Percentiles rank a stretch among this genome's conserved stretches.
phyloP scores from a whole-genome alignment of 2,329 filamentous ascomycete species.

The Aspergillus unguis region DNA sequence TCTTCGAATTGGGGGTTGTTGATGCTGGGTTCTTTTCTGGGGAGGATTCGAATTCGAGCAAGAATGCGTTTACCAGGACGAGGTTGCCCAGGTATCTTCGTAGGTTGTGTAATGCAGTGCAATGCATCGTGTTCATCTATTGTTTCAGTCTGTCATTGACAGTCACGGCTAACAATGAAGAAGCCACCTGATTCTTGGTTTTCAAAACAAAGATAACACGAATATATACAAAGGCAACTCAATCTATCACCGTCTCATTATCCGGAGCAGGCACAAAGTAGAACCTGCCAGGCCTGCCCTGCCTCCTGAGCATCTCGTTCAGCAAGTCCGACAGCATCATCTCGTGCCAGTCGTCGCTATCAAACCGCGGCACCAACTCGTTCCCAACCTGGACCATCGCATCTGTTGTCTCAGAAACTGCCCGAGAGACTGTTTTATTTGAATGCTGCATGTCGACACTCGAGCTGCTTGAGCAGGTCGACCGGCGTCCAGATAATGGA shows the following conservation, averaged over 20 bases:
- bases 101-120: too few species aligned
- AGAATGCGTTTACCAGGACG: not conserved
- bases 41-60: too few species aligned
- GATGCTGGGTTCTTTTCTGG: not conserved
- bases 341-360: not conserved
- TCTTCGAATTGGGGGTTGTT: not conserved
- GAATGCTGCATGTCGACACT: not conserved
- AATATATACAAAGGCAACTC: not conserved
- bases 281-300: not conserved
- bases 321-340: not conserved
- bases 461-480: not conserved
- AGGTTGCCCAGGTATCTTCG: not conserved
- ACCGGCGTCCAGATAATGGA: not conserved
- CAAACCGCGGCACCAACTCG: not conserved
- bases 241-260: not conserved
- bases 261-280: not conserved
- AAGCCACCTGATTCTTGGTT: too few species aligned
- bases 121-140: too few species aligned
- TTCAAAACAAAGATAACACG: not conserved
- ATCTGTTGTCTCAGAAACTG: not conserved
- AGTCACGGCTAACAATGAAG: too few species aligned
- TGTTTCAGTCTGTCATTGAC: too few species aligned
- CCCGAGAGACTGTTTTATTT: not conserved
- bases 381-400: not conserved
- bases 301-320: not conserved